Percentiles rank a stretch among this genome's conserved stretches.
Evolutionary conservation across 495 filamentous ascomycete genomes (phyloP).

Genomic region (Tuber calosporum): DNA sequence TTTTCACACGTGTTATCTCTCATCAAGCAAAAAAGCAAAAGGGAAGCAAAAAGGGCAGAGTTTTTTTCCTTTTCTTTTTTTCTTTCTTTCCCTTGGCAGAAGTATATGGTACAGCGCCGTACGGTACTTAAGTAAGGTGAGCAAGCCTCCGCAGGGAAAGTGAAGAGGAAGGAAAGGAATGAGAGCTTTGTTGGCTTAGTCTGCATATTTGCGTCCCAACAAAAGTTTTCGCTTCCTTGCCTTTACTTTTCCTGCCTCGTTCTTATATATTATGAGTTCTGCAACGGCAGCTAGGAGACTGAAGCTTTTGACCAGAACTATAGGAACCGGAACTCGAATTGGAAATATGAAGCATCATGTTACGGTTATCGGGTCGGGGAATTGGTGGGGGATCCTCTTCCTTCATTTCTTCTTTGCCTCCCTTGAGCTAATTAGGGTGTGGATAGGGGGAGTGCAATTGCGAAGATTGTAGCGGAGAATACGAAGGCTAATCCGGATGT

Average conservation of each 20-base stretch:
- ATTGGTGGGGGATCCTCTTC: slow-evolving; percentile 59
- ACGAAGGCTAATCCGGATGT: slow-evolving; percentile 64
- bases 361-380: slow-evolving; percentile 87
- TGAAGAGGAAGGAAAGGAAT: neutral
- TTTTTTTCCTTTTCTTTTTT: neutral
- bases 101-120: too few relatives aligned
- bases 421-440: slow-evolving; percentile 8
- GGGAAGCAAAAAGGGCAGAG: neutral
- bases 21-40: neutral
- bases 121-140: neutral
- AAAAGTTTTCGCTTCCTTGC: neutral
- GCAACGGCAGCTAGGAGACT: neutral
- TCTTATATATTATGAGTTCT: neutral
- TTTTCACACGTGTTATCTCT: neutral
- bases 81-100: neutral
- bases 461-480: slow-evolving; percentile 95
- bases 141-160: neutral
- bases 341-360: slow-evolving; percentile 65
- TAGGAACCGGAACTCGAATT: neutral
- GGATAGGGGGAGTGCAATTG: slow-evolving; percentile 81
- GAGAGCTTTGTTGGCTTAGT: neutral
- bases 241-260: neutral
- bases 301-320: neutral
- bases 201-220: neutral
- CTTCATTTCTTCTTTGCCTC: neutral